phyloP scores from a whole-genome alignment of 306 rosid species.

The Benincasa hispida region DNA sequence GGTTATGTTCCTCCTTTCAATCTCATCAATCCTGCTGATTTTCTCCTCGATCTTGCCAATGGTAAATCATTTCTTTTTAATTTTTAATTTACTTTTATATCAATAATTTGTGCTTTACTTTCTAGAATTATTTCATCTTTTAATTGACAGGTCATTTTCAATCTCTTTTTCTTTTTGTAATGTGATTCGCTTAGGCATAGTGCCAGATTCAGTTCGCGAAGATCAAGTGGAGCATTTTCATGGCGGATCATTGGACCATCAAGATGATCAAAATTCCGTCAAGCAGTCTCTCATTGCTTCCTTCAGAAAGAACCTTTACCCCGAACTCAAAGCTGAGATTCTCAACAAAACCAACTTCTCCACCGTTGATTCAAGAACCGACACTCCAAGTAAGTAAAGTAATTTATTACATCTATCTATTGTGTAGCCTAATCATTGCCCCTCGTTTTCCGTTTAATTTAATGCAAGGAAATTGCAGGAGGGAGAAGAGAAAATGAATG shows the following conservation, averaged over 20 bases:
- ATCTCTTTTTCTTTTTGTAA: neutral
- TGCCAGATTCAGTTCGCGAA: slow-evolving; percentile 52
- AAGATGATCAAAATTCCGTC: slow-evolving; percentile 47
- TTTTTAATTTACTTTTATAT: neutral
- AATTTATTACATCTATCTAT: too few relatives aligned
- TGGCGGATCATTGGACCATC: neutral
- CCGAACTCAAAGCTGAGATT: slow-evolving; percentile 59
- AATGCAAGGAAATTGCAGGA: neutral
- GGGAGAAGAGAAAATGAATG: slow-evolving; percentile 51
- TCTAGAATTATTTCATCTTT: neutral
- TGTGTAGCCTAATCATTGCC: too few relatives aligned
- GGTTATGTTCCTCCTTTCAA: slow-evolving; percentile 55
- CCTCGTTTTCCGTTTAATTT: too few relatives aligned
- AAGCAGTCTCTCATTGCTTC: slow-evolving; percentile 59
- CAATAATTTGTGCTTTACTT: neutral
- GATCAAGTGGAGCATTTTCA: slow-evolving; percentile 27
- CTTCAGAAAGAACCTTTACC: slow-evolving; percentile 51
- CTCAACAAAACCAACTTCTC: slow-evolving; percentile 18
- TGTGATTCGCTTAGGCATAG: slow-evolving; percentile 31
- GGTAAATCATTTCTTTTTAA: slow-evolving; percentile 14
- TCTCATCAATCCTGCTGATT: slow-evolving; percentile 80
- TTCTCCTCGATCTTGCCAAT: slow-evolving; percentile 81
- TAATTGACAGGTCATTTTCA: neutral
- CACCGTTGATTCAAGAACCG: neutral
- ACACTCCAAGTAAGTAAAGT: neutral